Evolutionary conservation across 495 filamentous ascomycete species (phyloP), one percentile per base, ranked within the genome.

Genomic region (Evernia prunastri): DNA sequence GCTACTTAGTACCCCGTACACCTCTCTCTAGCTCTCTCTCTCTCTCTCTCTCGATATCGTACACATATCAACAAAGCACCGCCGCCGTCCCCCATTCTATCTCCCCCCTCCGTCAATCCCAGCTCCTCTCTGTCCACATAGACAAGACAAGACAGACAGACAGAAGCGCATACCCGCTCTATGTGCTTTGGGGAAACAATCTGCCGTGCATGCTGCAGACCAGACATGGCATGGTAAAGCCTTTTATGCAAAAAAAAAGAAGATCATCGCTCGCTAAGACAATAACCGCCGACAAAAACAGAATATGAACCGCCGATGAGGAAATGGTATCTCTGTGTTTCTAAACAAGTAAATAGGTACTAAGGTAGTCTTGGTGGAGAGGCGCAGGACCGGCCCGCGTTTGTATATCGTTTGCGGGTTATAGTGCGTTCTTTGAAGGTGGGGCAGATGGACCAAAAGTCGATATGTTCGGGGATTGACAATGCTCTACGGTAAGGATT

Each of bases 321-420:
- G 29, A 59, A 59, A 29, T 64, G 62, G 62, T 59, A 64, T 64
- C 56, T 64, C 42, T 58, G 33, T n/a, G 18, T 37, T 25, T 4
- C 20, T 4, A 8, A 42, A n/a, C n/a, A 63, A 13, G n/a, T 15
- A 59, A n/a, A 51, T 37, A 59, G 42, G 27, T 40, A 63, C 35
- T 56, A 56, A n/a, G n/a, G 49, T n/a, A 37, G 18, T 31, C 27
- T 25, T 18, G 31, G 4, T 6, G 49, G 49, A 49, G 45, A 12
- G 45, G 23, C 9, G 49, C 49, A 31, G 49, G 49, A n/a, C 49
- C 49, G 31, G 49, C 49, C 49, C 49, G 49, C 27, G 18, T 31
- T 31, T 12, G 49, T 53, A 8, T 31, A 27, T 18, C 31, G 15
- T 53, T n/a, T 31, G 49, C 27, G 49, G 49, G 27, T 33, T 18